A percentile compares a stretch with the other conserved stretches of the same genome.
Conservation (phyloP, 257 asterid species). For the Solanum microdontum region DNA sequence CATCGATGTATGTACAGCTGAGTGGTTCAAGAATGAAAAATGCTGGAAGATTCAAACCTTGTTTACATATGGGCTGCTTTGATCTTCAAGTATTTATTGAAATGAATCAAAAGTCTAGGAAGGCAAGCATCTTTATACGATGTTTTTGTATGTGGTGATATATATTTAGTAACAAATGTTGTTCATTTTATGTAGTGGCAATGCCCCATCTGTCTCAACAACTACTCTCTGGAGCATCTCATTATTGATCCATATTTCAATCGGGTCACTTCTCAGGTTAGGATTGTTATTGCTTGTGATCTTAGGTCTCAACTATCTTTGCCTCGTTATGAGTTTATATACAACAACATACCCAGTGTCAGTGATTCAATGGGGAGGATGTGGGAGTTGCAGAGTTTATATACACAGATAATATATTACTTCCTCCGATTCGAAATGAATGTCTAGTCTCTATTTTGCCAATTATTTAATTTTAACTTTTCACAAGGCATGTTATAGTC, state of each 20-base stretch:
- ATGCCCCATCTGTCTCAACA: slow-evolving; percentile 85
- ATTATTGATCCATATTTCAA: slow-evolving; percentile 84
- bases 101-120: slow-evolving; percentile 64
- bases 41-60: slow-evolving; percentile 68
- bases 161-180: not conserved
- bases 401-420: not conserved
- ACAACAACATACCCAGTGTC: not conserved
- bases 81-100: slow-evolving; percentile 75
- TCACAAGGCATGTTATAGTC: not conserved
- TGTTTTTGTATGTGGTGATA: not conserved
- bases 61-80: slow-evolving; percentile 76
- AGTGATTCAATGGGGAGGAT: not conserved
- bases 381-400: not conserved
- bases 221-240: slow-evolving; percentile 71
- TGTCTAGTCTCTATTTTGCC: not conserved
- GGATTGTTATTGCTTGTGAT: not conserved
- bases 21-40: slow-evolving; percentile 73
- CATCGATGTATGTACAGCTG: slow-evolving; percentile 27
- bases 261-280: slow-evolving; percentile 65
- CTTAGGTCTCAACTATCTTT: not conserved
- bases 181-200: slow-evolving; percentile 62
- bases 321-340: not conserved
- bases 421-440: not conserved
- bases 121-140: slow-evolving; percentile 33
- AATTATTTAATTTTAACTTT: not conserved